These are phyloP conservation scores for Ceratocystis alfenasii DNA, from an alignment of 2,329 filamentous ascomycete genomes.

Conservation along the genomic window DNA sequence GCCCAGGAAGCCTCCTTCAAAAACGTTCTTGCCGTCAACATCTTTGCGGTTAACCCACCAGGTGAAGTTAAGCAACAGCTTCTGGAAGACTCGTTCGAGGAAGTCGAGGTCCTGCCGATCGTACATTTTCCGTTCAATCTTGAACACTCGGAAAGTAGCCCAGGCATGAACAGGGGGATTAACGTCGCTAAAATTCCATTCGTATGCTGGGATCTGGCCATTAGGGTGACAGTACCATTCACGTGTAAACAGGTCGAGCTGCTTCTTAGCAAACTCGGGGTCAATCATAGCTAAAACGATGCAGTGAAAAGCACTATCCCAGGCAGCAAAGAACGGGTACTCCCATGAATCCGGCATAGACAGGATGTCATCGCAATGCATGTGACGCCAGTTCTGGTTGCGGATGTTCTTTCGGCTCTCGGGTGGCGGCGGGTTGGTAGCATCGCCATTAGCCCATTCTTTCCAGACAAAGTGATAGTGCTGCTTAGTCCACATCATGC, in stretches of 20 bases:
- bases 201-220: conserved; percentile 81
- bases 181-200: conserved; percentile 97
- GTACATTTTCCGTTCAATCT: conserved; percentile 96
- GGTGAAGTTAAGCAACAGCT: conserved; percentile 88
- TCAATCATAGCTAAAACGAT: conserved; percentile 95
- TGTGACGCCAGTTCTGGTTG: conserved; percentile 85
- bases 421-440: conserved; percentile 75
- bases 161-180: conserved; percentile 95
- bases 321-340: conserved; percentile 94
- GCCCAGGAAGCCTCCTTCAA: conserved; percentile 90
- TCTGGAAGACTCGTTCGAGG: conserved; percentile 91
- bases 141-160: conserved; percentile 92
- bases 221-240: conserved; percentile 99
- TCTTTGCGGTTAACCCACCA: conserved; percentile 99
- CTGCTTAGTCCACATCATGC: conserved; percentile 98
- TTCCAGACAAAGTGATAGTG: conserved; percentile 97
- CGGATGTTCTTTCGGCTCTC: conserved; percentile 65
- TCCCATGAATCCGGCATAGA: conserved; percentile 99
- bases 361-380: conserved; percentile 86
- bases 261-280: conserved; percentile 95
- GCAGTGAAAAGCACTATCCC: conserved; percentile 95
- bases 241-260: conserved; percentile 85
- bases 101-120: conserved; percentile 91
- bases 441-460: conserved; percentile 93
- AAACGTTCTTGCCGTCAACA: conserved; percentile 86